Conservation (phyloP, 768 basidiomycete genomes). For the Mycena maculata region DNA sequence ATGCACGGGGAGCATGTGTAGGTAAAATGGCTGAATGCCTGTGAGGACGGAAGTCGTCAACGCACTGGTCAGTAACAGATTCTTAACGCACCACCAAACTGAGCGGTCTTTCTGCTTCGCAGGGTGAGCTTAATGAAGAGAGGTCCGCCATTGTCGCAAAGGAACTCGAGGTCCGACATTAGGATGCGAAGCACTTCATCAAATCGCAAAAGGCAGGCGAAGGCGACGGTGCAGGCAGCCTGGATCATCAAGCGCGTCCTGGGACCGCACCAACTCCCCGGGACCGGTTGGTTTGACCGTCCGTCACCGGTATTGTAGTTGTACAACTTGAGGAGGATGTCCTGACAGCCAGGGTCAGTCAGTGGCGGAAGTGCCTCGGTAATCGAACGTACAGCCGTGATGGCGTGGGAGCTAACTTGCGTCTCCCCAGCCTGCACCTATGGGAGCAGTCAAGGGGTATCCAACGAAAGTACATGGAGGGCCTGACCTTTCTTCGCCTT, state of each 20-base stretch:
- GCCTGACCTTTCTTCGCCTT: slow-evolving; percentile 12
- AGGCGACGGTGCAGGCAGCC: slow-evolving; percentile 45
- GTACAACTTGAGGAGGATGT: slow-evolving; percentile 1
- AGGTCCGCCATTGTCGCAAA: not conserved
- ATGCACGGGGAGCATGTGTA: slow-evolving; percentile 36
- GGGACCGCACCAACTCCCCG: slow-evolving; percentile 43
- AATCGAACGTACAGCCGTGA: slow-evolving; percentile 27
- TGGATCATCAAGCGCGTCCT: slow-evolving; percentile 39
- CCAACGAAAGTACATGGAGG: not conserved
- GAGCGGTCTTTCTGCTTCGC: slow-evolving; percentile 41
- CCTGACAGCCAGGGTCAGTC: not conserved
- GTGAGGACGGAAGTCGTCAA: not conserved
- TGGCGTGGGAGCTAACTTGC: slow-evolving; percentile 30
- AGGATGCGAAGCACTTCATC: slow-evolving; percentile 49
- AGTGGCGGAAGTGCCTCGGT: not conserved
- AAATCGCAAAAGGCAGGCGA: slow-evolving; percentile 45
- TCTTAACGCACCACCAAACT: slow-evolving; percentile 36
- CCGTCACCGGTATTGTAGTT: slow-evolving; percentile 27
- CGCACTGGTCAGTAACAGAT: not conserved
- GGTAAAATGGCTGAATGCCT: slow-evolving; percentile 46
- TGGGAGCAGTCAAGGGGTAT: not conserved
- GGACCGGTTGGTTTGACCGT: slow-evolving; percentile 10
- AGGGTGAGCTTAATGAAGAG: slow-evolving; percentile 35
- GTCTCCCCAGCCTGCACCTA: slow-evolving; percentile 34
- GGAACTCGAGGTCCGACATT: slow-evolving; percentile 36